Evolutionary conservation across 2,329 filamentous ascomycete genomes (phyloP).

Genomic region (Blastomyces gilchristii): DNA sequence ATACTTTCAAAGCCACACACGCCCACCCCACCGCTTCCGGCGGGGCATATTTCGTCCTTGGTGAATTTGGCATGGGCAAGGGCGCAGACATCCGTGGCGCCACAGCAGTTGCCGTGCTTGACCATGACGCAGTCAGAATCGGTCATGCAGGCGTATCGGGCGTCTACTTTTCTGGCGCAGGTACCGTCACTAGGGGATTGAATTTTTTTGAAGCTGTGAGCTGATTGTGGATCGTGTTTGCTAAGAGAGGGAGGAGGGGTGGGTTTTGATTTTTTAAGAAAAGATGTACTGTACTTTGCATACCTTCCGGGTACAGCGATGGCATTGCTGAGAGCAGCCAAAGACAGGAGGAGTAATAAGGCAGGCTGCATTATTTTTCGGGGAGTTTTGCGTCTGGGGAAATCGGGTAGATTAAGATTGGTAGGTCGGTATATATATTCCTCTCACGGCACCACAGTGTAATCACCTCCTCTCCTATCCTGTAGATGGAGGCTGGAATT

Average conservation of each 20-base stretch:
- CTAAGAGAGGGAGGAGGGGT: too few species aligned
- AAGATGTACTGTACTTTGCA: not conserved
- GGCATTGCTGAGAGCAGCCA: not conserved
- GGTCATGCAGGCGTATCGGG: slow-evolving; percentile 1
- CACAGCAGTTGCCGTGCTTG: slow-evolving; percentile 6
- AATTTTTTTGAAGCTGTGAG: not conserved
- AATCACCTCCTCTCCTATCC: not conserved
- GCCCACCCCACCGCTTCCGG: not conserved
- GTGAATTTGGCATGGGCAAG: not conserved
- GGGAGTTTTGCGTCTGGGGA: not conserved
- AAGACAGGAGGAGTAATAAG: not conserved
- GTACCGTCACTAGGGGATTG: too few species aligned
- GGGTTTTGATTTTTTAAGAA: too few species aligned
- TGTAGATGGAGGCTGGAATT: not conserved
- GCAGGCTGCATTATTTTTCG: not conserved
- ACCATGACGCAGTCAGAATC: slow-evolving; percentile 2
- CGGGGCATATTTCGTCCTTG: not conserved
- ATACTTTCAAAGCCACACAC: not conserved
- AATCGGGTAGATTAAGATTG: not conserved
- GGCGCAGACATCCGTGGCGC: not conserved
- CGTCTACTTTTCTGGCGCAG: not conserved
- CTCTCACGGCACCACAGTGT: not conserved
- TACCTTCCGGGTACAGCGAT: not conserved
- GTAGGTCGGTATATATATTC: not conserved
- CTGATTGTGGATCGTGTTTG: not conserved